Percentiles rank a stretch among this genome's conserved stretches.
phyloP scores from a whole-genome alignment of 225 moss, liverwort and hornwort species.

The Pleurozium schreberi region DNA sequence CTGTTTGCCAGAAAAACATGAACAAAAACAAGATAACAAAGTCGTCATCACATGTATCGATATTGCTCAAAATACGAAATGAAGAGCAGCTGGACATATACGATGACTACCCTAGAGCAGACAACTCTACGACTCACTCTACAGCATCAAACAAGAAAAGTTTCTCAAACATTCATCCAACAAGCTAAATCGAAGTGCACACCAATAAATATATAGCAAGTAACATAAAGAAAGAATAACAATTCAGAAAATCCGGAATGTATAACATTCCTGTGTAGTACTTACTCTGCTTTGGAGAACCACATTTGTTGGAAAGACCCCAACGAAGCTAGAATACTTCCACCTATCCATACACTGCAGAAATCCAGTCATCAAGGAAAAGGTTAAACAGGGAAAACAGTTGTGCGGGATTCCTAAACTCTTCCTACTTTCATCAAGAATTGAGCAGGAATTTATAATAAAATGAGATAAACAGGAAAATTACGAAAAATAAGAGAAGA shows the following conservation, averaged over 20 bases:
- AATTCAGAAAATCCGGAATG: neutral
- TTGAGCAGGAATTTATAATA: too few species aligned
- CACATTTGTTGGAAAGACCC: slow-evolving; percentile 99
- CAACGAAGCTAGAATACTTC: slow-evolving; percentile 91
- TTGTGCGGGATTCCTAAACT: too few species aligned
- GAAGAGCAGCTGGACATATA: neutral
- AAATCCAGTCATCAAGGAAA: neutral
- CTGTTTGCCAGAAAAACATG: slow-evolving; percentile 1
- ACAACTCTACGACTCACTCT: neutral
- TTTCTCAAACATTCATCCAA: neutral
- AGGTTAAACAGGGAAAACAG: neutral
- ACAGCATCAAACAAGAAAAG: neutral
- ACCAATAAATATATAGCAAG: too few species aligned
- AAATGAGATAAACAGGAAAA: too few species aligned
- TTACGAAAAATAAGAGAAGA: neutral
- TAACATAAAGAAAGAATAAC: too few species aligned
- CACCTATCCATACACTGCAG: slow-evolving; percentile 87
- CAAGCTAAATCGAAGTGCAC: too few species aligned
- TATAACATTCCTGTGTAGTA: neutral
- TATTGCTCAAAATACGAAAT: neutral
- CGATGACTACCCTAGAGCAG: neutral
- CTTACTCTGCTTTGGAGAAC: slow-evolving; percentile 96
- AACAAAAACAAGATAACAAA: neutral
- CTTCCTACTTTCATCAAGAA: too few species aligned
- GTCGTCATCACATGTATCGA: neutral